phyloP scores from a whole-genome alignment of 495 filamentous ascomycete species.

The Aspergillus biplanus region DNA sequence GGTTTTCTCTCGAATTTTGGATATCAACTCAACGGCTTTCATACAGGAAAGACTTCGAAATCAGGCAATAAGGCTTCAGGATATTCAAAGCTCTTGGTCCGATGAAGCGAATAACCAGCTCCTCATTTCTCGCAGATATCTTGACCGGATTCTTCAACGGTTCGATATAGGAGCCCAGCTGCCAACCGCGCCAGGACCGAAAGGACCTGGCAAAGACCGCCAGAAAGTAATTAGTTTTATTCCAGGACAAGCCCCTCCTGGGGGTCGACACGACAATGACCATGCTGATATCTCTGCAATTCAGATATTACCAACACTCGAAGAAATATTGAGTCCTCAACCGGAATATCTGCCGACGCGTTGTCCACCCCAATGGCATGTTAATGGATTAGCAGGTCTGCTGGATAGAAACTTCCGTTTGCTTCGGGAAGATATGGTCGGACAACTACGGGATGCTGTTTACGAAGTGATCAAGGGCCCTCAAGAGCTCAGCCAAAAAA shows the following conservation, averaged over 20 bases:
- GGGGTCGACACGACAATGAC: slow-evolving; percentile 68
- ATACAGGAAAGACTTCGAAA: slow-evolving; percentile 2
- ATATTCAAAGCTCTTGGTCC: slow-evolving; percentile 3
- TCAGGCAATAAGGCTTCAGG: neutral
- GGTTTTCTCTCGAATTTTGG: slow-evolving; percentile 1
- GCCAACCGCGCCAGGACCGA: neutral
- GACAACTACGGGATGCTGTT: slow-evolving; percentile 41
- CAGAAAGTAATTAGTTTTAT: slow-evolving; percentile 2
- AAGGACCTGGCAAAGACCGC: neutral
- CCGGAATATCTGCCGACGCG: slow-evolving; percentile 63
- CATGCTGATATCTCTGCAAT: slow-evolving; percentile 61
- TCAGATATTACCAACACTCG: slow-evolving; percentile 62
- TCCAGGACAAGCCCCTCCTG: slow-evolving; percentile 20
- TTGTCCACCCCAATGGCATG: slow-evolving; percentile 57
- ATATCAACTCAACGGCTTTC: slow-evolving; percentile 9
- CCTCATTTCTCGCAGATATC: neutral
- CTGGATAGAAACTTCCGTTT: slow-evolving; percentile 69
- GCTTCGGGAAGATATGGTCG: slow-evolving; percentile 42
- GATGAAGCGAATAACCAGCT: neutral
- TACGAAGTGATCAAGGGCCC: slow-evolving; percentile 17
- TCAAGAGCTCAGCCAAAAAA: neutral
- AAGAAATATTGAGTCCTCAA: slow-evolving; percentile 58
- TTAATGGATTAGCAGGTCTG: slow-evolving; percentile 59
- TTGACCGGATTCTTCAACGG: neutral
- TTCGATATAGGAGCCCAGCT: neutral